Evolutionary conservation across 2,329 filamentous ascomycete genomes (phyloP).

Genomic region (Dactylellina haptotyla): DNA sequence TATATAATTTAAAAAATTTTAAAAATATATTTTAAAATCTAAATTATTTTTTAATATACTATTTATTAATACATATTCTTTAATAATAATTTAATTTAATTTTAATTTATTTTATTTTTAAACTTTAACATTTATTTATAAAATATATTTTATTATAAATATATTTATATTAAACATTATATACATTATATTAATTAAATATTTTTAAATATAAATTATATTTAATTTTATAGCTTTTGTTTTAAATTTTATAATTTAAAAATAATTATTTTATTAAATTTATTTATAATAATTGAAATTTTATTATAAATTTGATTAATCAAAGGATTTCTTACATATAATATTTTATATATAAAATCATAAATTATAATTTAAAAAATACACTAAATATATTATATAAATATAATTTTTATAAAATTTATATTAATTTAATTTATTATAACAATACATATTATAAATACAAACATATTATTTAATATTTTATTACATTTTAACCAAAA

Average conservation of each 20-base stretch:
- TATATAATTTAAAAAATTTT: background rate
- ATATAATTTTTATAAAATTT: slow-evolving; percentile 3
- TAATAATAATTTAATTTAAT: background rate
- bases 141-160: slow-evolving; percentile 8
- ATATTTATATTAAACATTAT: background rate
- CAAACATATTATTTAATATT: slow-evolving; percentile 1
- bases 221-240: background rate
- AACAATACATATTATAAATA: slow-evolving; percentile 9
- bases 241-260: background rate
- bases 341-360: background rate
- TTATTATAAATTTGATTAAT: slow-evolving; percentile 2
- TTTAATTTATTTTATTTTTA: slow-evolving; percentile 3
- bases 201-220: background rate
- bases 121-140: slow-evolving; percentile 7
- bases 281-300: slow-evolving; percentile 2
- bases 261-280: background rate
- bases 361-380: slow-evolving; percentile 1
- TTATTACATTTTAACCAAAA: slow-evolving; percentile 12
- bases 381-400: slow-evolving; percentile 4
- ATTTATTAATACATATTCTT: background rate
- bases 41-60: background rate
- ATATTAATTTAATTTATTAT: slow-evolving; percentile 15
- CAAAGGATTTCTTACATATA: background rate
- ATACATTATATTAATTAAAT: background rate
- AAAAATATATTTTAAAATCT: background rate